Base-by-base conservation (phyloP, 768 basidiomycete genomes). In the Suillus plorans region DNA sequence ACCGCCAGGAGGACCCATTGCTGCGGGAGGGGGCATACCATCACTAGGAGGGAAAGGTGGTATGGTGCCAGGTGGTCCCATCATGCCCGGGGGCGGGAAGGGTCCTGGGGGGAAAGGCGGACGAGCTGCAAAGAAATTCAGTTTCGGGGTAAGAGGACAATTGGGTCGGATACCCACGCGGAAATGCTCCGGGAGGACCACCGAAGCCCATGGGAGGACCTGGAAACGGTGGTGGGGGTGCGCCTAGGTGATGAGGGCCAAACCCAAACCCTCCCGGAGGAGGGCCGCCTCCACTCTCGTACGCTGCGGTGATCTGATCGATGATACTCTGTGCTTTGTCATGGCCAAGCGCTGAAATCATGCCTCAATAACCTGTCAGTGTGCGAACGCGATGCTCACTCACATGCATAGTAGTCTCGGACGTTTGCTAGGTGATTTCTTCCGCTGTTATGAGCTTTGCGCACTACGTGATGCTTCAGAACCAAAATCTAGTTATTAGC, bases 261-360 rank as follows among this genome's bases (percentile, higher is more conserved):
- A 93, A 93, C 9, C 91, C 91, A 67, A 94, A 94, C 4, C 93
- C 92, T 60, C 92, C 92, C 13, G 91, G 91, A 68, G 93, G 93
- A 47, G 92, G 93, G 2, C 91, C 91, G 60, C 89, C 89, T 50
- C 91, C 88, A 36, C 84, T 85, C 78, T 99, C 97, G 73, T 97
- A 97, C 31, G 92, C 89, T 25, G 91, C 89, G 44, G 95, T 96
- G 77, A 99, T 99, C 78, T 97, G 94, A 85, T 99, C 97, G 75
- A 99, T 99, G 75, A 99, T 95, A 71, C 81, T 94, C 78, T 99
- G 97, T 20, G 97, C 96, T 77, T 97, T 97, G 84, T 99, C 96
- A 78, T 98, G 95, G 63, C 91, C 91, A 63, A 94, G 86, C 2
- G 91, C 91, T 93, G 70, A 63, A 64, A 52, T 57, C 63, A 16